These are phyloP conservation scores for Boletus semigastroideus DNA, from an alignment of 1,284 basidiomycete genomes.

Conservation along the genomic window DNA sequence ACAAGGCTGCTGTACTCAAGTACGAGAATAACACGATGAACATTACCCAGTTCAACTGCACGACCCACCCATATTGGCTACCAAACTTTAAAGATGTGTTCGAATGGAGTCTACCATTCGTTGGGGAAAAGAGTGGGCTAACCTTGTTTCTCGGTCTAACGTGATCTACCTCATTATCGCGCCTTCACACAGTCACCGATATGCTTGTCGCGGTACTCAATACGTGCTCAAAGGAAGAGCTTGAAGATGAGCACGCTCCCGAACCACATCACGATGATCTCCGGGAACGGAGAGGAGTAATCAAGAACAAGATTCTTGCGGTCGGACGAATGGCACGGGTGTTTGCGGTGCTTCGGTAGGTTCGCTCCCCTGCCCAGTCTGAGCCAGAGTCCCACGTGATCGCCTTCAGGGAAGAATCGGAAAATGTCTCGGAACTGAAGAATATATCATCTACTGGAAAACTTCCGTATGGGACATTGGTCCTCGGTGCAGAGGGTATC, in stretches of 20 bases:
- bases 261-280: conserved; percentile 48
- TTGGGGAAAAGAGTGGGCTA: conserved; percentile 89
- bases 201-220: conserved; percentile 95
- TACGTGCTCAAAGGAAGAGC: conserved; percentile 91
- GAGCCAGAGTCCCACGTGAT: neutral
- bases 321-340: conserved; percentile 95
- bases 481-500: conserved; percentile 91
- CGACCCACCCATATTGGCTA: conserved; percentile 92
- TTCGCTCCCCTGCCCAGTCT: conserved; percentile 6
- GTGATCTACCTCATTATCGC: neutral
- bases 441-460: conserved; percentile 76
- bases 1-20: conserved; percentile 95
- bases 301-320: conserved; percentile 98
- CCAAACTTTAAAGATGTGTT: conserved; percentile 96
- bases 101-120: conserved; percentile 88
- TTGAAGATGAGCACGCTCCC: conserved; percentile 68
- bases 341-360: conserved; percentile 89
- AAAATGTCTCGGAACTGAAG: conserved; percentile 96
- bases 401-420: conserved; percentile 84
- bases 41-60: conserved; percentile 93
- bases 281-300: conserved; percentile 76
- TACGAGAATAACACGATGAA: conserved; percentile 98
- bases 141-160: neutral
- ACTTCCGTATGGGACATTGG: conserved; percentile 85
- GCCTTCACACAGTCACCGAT: conserved; percentile 72